Conservation (phyloP, 306 rosid genomes). For the Sicyos baderoa region DNA sequence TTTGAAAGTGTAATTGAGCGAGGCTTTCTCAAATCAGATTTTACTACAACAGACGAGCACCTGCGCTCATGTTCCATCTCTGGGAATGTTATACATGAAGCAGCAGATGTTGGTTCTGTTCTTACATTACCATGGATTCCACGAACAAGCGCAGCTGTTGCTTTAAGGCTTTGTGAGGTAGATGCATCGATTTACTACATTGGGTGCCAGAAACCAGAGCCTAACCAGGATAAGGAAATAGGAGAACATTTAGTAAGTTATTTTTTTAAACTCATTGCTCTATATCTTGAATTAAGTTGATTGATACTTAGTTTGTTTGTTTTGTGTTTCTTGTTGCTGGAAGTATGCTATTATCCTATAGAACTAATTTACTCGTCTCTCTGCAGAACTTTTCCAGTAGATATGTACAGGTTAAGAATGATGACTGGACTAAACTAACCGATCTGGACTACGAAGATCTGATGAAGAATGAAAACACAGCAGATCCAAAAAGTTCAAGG, state of each 20-base stretch:
- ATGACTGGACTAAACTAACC: conserved; percentile 13
- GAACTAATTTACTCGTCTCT: not conserved
- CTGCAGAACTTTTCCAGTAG: conserved; percentile 58
- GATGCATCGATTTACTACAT: conserved; percentile 59
- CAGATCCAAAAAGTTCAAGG: conserved; percentile 40
- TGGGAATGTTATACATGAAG: conserved; percentile 29
- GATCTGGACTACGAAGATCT: conserved; percentile 32
- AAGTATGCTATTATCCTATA: not conserved
- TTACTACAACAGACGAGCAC: conserved; percentile 56
- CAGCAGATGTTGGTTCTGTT: conserved; percentile 39
- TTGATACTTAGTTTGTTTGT: not conserved
- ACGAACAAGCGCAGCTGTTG: conserved; percentile 73
- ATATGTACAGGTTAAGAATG: conserved; percentile 43
- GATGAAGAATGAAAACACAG: conserved; percentile 35
- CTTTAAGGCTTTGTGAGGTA: conserved; percentile 71
- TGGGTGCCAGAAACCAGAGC: conserved; percentile 49
- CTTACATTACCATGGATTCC: conserved; percentile 89
- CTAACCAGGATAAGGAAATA: conserved; percentile 38
- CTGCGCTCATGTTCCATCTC: conserved; percentile 44
- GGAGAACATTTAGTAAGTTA: conserved; percentile 46
- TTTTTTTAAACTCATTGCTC: conserved; percentile 9
- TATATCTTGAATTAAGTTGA: not conserved
- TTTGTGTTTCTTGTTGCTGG: not conserved
- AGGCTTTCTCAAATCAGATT: conserved; percentile 63
- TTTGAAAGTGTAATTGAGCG: conserved; percentile 59